Percentiles rank a stretch among this genome's conserved stretches.
Evolutionary conservation across 306 rosid species (phyloP).

Genomic region (Sphenostylis stenocarpa): DNA sequence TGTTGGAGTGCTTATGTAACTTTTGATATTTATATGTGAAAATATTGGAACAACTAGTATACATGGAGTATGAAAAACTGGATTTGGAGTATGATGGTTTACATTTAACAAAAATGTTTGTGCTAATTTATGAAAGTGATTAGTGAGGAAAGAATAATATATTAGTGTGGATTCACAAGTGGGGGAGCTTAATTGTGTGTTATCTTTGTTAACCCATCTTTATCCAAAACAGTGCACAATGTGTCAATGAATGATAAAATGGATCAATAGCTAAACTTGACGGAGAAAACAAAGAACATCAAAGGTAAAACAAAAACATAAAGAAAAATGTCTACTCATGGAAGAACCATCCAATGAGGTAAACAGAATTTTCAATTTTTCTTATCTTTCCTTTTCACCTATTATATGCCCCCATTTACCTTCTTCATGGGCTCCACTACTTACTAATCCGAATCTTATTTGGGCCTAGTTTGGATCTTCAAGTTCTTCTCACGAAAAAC

Average conservation of each 20-base stretch:
- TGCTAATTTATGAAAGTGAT: not conserved
- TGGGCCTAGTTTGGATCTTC: not conserved
- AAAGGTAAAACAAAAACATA: not conserved
- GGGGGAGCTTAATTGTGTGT: no score
- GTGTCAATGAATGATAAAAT: not conserved
- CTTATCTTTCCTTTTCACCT: not conserved
- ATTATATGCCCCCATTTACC: not conserved
- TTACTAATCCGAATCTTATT: not conserved
- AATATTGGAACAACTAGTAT: not conserved
- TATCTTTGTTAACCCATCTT: not conserved
- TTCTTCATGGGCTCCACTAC: not conserved
- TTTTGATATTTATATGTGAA: not conserved
- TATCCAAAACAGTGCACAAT: conserved; percentile 30
- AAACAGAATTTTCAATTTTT: not conserved
- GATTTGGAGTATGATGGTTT: not conserved
- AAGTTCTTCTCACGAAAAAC: not conserved
- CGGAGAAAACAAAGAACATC: not conserved
- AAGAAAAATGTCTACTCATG: not conserved
- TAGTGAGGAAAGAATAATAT: no score
- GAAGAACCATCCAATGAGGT: not conserved
- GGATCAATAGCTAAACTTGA: not conserved
- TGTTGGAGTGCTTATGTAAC: not conserved
- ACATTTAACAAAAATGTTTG: not conserved
- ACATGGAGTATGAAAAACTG: not conserved
- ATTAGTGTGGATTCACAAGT: no score